phyloP scores from a whole-genome alignment of 225 moss, liverwort and hornwort genomes.

The Physcomitrium patens region DNA sequence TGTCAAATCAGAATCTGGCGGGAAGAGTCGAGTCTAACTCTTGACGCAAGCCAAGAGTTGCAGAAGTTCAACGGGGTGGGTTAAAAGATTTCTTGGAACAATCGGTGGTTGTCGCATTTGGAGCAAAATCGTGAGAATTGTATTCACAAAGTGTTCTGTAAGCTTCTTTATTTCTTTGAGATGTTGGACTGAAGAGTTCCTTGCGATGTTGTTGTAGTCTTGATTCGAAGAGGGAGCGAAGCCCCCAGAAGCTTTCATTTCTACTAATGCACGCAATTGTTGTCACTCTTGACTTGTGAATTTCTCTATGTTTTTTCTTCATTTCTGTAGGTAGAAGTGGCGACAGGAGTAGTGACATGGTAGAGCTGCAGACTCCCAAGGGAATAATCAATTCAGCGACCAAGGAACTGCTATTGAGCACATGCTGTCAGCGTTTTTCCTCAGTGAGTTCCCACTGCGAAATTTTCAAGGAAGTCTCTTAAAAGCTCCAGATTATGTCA shows the following conservation, averaged over 20 bases:
- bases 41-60: conserved; percentile 4
- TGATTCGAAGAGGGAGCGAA: neutral
- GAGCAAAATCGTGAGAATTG: conserved; percentile 28
- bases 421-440: conserved; percentile 11
- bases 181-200: neutral
- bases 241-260: conserved; percentile 6
- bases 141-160: conserved; percentile 8
- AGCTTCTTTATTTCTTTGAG: neutral
- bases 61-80: conserved; percentile 19
- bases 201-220: conserved; percentile 15
- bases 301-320: conserved; percentile 2
- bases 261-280: neutral
- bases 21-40: conserved; percentile 20
- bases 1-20: neutral
- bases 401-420: conserved; percentile 29
- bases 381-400: too few relatives aligned
- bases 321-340: conserved; percentile 25
- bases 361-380: conserved; percentile 23
- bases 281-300: neutral
- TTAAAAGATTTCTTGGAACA: conserved; percentile 34
- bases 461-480: conserved; percentile 10
- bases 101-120: conserved; percentile 24
- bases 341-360: conserved; percentile 32
- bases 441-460: conserved; percentile 33
- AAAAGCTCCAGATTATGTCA: neutral